phyloP scores from a whole-genome alignment of 257 asterid species.

The Paulownia fortunei region DNA sequence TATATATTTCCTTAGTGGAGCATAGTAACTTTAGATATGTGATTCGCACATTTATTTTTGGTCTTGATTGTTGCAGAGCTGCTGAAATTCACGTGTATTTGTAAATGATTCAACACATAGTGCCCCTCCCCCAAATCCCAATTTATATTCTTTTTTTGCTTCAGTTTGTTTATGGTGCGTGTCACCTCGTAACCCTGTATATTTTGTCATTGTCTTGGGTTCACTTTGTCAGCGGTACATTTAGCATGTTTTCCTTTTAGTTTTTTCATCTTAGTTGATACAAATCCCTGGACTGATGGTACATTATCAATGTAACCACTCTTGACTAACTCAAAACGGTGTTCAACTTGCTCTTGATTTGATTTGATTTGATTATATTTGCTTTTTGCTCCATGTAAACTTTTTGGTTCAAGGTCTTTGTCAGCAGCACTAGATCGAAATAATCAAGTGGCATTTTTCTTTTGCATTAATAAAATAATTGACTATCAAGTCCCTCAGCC shows the following conservation, averaged over 20 bases:
- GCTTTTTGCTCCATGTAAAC: too few relatives aligned
- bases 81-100: slow-evolving; percentile 22
- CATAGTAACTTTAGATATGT: slow-evolving; percentile 23
- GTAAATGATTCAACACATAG: slow-evolving; percentile 37
- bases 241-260: too few relatives aligned
- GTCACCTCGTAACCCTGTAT: background rate
- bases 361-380: too few relatives aligned
- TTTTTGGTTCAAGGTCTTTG: too few relatives aligned
- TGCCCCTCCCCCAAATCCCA: background rate
- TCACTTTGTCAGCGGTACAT: background rate
- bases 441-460: too few relatives aligned
- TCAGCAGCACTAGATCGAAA: too few relatives aligned
- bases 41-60: slow-evolving; percentile 16
- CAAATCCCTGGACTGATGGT: too few relatives aligned
- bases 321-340: too few relatives aligned
- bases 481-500: too few relatives aligned
- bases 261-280: background rate
- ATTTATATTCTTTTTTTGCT: slow-evolving; percentile 32
- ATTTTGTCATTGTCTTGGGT: background rate
- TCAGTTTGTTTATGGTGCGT: background rate
- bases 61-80: slow-evolving; percentile 17
- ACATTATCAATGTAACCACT: too few relatives aligned
- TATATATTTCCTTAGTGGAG: slow-evolving; percentile 19
- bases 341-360: too few relatives aligned
- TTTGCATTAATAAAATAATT: too few relatives aligned